phyloP scores from a whole-genome alignment of 345 rosid genomes.

The Gossypium bickii region DNA sequence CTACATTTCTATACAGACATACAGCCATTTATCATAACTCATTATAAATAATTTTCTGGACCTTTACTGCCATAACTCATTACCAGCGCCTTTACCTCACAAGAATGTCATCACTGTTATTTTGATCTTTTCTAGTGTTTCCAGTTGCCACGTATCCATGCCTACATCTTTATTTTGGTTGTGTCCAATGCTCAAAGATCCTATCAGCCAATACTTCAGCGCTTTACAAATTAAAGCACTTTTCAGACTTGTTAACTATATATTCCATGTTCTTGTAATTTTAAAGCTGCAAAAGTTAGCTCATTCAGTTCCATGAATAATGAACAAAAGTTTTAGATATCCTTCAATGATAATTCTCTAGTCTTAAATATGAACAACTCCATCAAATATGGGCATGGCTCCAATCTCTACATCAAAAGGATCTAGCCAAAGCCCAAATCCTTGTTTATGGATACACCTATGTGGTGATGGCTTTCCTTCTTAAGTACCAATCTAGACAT shows the following conservation, averaged over 20 bases:
- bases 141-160: background rate
- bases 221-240: too few species aligned
- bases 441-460: background rate
- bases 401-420: background rate
- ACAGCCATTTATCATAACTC: too few species aligned
- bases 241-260: too few species aligned
- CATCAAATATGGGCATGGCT: background rate
- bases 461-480: background rate
- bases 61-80: background rate
- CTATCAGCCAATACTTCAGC: too few species aligned
- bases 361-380: constrained; percentile 4
- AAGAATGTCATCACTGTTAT: background rate
- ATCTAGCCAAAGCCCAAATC: background rate
- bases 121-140: constrained; percentile 4
- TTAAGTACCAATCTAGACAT: background rate
- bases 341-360: background rate
- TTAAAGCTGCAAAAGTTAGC: background rate
- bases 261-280: too few species aligned
- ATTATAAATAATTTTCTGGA: background rate
- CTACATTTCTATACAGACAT: background rate
- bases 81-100: background rate
- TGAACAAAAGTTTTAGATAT: background rate
- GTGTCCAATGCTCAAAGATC: too few species aligned
- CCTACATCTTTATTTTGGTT: background rate
- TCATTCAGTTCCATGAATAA: background rate